These are phyloP conservation scores for Nemania sp. DNA, from an alignment of 2,329 filamentous ascomycete genomes.

Conservation along the genomic window DNA sequence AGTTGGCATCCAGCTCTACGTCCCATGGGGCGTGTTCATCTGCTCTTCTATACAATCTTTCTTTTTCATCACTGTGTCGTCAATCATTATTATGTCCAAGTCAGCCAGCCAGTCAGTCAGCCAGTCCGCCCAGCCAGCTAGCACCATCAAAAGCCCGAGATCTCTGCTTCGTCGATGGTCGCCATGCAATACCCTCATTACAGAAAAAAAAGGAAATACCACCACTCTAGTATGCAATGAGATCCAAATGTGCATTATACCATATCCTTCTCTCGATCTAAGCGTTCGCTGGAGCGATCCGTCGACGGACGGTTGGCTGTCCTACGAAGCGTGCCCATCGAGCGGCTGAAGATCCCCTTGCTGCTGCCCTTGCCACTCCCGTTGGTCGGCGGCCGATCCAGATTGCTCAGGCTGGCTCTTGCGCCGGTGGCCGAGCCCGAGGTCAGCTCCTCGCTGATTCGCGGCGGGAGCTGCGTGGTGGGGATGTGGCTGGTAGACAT, in stretches of 20 bases:
- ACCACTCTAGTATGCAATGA: neutral
- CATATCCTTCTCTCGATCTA: conserved; percentile 33
- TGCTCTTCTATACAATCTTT: neutral
- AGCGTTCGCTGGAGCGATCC: conserved; percentile 14
- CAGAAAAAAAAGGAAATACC: too few species aligned
- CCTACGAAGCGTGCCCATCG: conserved; percentile 30
- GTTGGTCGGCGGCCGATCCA: conserved; percentile 30
- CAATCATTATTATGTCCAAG: conserved; percentile 9
- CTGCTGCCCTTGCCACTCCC: conserved; percentile 26
- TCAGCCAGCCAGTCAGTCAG: too few species aligned
- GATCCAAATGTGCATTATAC: conserved; percentile 20
- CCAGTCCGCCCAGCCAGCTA: neutral
- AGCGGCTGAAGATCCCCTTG: conserved; percentile 31
- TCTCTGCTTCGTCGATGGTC: neutral
- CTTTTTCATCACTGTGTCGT: conserved; percentile 13
- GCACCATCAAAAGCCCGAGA: neutral
- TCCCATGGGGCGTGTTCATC: neutral
- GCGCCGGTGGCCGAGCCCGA: conserved; percentile 37
- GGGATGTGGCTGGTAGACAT: conserved; percentile 25
- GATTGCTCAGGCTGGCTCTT: conserved; percentile 27
- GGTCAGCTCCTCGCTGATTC: conserved; percentile 36
- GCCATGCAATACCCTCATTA: neutral
- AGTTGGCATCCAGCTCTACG: neutral
- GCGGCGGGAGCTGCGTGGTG: conserved; percentile 31
- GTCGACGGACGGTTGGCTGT: conserved; percentile 14